A percentile compares a stretch with the other conserved stretches of the same genome.
Evolutionary conservation across 129 eudicot genomes (phyloP).

Genomic region (Ambrosia artemisiifolia): DNA sequence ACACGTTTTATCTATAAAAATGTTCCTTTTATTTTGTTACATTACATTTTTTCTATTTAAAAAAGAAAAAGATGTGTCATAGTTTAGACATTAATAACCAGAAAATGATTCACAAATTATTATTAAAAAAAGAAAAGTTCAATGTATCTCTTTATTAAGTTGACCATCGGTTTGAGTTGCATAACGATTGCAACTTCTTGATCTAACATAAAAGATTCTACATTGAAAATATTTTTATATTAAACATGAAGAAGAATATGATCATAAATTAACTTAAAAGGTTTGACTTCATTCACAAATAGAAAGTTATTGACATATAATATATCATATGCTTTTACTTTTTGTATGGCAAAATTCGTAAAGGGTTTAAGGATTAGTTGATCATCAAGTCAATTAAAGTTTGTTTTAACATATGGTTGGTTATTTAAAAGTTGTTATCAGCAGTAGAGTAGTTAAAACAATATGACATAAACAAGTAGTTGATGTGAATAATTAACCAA

Average conservation of each 20-base stretch:
- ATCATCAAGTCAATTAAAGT: too few relatives aligned
- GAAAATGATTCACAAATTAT: neutral
- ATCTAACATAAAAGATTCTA: constrained; percentile 7
- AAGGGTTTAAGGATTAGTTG: too few relatives aligned
- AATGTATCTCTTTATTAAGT: constrained; percentile 6
- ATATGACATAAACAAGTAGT: too few relatives aligned
- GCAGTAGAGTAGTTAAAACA: too few relatives aligned
- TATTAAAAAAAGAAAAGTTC: neutral
- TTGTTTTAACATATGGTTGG: too few relatives aligned
- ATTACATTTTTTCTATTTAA: neutral
- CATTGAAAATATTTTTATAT: neutral
- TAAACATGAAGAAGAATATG: neutral
- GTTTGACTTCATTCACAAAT: neutral
- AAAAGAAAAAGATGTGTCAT: neutral
- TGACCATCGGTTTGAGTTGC: constrained; percentile 10
- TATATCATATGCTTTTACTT: too few relatives aligned
- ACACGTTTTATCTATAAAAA: neutral
- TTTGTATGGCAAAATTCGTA: too few relatives aligned
- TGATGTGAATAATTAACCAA: too few relatives aligned
- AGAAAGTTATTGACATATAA: neutral
- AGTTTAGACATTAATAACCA: neutral
- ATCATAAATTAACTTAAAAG: neutral
- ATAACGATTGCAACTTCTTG: neutral
- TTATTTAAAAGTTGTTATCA: too few relatives aligned
- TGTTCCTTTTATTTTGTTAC: neutral